phyloP scores from a whole-genome alignment of 2,329 filamentous ascomycete species.

The Pseudogymnoascus sp. region DNA sequence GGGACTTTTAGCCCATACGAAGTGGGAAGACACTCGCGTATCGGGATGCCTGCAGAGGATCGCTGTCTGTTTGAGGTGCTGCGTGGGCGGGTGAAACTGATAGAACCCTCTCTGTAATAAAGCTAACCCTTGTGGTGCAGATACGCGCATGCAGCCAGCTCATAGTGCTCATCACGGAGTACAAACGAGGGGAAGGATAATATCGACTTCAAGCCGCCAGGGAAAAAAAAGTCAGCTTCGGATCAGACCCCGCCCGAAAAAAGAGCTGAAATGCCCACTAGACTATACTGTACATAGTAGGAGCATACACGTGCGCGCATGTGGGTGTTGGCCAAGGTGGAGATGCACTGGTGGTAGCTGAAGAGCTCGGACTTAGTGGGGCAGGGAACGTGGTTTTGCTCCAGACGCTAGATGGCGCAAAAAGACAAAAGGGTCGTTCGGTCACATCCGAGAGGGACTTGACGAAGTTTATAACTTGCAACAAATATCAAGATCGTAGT shows the following conservation, averaged over 20 bases:
- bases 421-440: background rate
- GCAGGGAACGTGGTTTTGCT: background rate
- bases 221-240: background rate
- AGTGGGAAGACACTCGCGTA: background rate
- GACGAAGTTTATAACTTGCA: background rate
- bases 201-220: background rate
- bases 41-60: background rate
- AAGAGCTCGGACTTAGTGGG: background rate
- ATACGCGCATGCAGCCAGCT: background rate
- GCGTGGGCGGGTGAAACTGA: background rate
- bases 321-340: background rate
- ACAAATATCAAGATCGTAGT: background rate
- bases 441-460: background rate
- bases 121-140: background rate
- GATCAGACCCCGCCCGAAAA: background rate
- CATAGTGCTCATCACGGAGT: background rate
- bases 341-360: background rate
- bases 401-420: background rate
- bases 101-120: background rate
- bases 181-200: background rate
- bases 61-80: background rate
- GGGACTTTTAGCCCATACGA: background rate
- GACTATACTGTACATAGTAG: too few relatives aligned
- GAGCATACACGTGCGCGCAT: background rate
- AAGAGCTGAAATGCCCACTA: background rate